phyloP scores from a whole-genome alignment of 352 stramenopile genomes.

The Phytopythium kandeliae region DNA sequence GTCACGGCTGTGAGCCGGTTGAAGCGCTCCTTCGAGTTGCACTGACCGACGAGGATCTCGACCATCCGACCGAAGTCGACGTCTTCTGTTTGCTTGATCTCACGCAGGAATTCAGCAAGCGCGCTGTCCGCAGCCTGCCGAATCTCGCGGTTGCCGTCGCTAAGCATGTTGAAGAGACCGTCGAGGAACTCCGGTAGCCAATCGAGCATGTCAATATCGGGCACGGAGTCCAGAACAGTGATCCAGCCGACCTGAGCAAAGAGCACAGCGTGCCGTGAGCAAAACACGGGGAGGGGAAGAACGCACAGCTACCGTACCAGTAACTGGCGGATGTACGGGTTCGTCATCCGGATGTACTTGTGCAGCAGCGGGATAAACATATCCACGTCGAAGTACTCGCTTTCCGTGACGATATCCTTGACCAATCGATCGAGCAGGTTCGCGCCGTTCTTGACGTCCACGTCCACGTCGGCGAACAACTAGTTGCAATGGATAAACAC shows the following conservation, averaged over 20 bases:
- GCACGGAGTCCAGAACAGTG: conserved; percentile 97
- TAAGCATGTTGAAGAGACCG: conserved; percentile 99
- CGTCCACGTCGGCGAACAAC: conserved; percentile 98
- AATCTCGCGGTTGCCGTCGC: conserved; percentile 98
- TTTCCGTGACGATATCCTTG: conserved; percentile 99
- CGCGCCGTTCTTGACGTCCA: conserved; percentile 98
- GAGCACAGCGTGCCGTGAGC: background rate
- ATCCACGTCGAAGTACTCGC: conserved; percentile 97
- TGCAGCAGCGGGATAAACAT: conserved; percentile 98
- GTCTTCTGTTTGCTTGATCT: conserved; percentile 95
- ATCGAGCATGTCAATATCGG: conserved; percentile 99
- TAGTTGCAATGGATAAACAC: conserved; percentile 39
- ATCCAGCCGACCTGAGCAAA: conserved; percentile 91
- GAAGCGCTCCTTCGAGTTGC: conserved; percentile 95
- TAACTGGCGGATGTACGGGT: conserved; percentile 99
- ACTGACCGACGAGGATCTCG: conserved; percentile 96
- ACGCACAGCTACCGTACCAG: conserved; percentile 49
- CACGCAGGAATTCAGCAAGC: conserved; percentile 92
- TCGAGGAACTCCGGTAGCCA: conserved; percentile 97
- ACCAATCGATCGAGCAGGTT: conserved; percentile 90
- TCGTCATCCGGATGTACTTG: conserved; percentile 98
- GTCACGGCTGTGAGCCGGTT: conserved; percentile 97
- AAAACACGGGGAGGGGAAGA: background rate
- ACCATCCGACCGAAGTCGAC: conserved; percentile 98
- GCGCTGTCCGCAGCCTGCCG: conserved; percentile 93